Evolutionary conservation across 2,329 filamentous ascomycete species (phyloP).

Genomic region (Talaromyces sp.): DNA sequence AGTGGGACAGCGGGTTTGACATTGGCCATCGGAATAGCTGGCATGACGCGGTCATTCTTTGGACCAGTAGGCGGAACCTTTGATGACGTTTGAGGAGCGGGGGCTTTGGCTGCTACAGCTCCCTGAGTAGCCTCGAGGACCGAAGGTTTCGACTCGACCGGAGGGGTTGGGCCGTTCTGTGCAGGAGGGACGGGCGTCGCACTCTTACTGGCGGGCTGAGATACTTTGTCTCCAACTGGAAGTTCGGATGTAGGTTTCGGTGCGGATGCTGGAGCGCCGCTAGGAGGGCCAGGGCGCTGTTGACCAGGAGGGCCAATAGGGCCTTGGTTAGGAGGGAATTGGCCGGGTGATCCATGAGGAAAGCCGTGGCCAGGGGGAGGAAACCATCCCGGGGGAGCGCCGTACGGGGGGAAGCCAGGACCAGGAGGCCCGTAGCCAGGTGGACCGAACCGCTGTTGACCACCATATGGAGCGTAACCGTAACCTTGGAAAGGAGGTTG

Average conservation of each 20-base stretch:
- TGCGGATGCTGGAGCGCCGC: conserved; percentile 13
- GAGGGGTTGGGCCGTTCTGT: conserved; percentile 29
- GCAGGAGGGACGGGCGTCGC: conserved; percentile 27
- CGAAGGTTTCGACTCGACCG: conserved; percentile 34
- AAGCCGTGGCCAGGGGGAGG: conserved; percentile 70
- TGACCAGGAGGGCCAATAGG: conserved; percentile 52
- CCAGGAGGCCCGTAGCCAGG: conserved; percentile 42
- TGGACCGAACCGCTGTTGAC: conserved; percentile 24
- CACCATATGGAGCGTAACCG: conserved; percentile 39
- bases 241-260: conserved; percentile 39
- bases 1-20: conserved; percentile 27
- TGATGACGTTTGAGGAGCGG: conserved; percentile 15
- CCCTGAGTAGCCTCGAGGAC: conserved; percentile 32
- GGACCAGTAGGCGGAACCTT: conserved; percentile 26
- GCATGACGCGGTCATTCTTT: conserved; percentile 38
- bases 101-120: conserved; percentile 10
- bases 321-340: conserved; percentile 58
- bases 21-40: conserved; percentile 41
- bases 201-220: conserved; percentile 30
- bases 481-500: conserved; percentile 39
- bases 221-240: conserved; percentile 33
- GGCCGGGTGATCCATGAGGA: conserved; percentile 55
- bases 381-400: conserved; percentile 71
- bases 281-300: conserved; percentile 26
- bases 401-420: conserved; percentile 70